Base-by-base conservation (phyloP, 1,284 basidiomycete species). In the Mycosarcoma maydis region DNA sequence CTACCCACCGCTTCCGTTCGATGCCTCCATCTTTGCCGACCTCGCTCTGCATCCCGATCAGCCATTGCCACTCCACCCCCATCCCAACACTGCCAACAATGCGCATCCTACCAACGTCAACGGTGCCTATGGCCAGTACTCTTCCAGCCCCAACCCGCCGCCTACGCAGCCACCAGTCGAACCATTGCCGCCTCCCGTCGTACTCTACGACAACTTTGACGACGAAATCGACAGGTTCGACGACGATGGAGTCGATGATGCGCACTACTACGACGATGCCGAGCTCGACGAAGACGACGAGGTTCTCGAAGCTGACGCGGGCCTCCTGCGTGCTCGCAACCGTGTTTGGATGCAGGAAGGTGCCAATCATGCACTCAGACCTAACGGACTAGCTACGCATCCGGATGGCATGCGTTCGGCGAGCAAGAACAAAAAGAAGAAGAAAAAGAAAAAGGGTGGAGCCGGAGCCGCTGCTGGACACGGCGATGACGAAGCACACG, bases 371-470 rank as follows among this genome's bases (percentile, higher is more conserved):
- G 48, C 45, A 16, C 60, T 47, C 24, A 49, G 60, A 5, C 56
- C 52, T 19, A 64, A 69, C 17, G 59, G 66, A 17, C 27, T 57
- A 5, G 27, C 7, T 17, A 29, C 20, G 17, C 47, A 52, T 32
- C 43, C 60, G 4, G 67, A 70, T 19, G 56, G 41, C 22, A 17
- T 47, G 40, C 60, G 55, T n/a, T 50, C 58, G 9, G 52, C 60
- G 24, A 62, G 57, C 26, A 74, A 76, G 49, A 80, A 74, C 53
- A 86, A 86, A 71, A 86, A 86, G 80, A 86, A 86, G 80, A 86
- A 85, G 83, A 85, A 85, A 80, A 84, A 83, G 74, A 80, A 80
- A 34, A 74, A 73, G 33, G 71, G 72, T 14, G 51, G 44, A 36
- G 58, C 67, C 11, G 76, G 76, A 24, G 27, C 69, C 75, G 29